These are phyloP conservation scores for Millerozyma miso DNA, from an alignment of 805 yeast species.

Conservation along the genomic window DNA sequence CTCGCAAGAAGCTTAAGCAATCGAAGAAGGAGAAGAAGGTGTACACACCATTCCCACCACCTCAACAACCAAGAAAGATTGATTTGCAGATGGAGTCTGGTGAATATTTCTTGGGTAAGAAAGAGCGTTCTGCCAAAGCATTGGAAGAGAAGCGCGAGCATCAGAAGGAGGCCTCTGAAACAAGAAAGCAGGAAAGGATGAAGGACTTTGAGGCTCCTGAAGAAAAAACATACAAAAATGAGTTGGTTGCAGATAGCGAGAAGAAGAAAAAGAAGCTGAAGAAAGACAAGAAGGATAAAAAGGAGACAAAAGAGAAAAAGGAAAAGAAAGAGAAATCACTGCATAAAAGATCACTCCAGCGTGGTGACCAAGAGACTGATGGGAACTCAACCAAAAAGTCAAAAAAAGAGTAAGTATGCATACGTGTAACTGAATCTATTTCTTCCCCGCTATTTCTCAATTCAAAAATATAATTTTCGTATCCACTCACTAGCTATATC, in stretches of 20 bases:
- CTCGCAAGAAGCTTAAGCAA: constrained; percentile 81
- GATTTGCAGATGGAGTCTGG: constrained; percentile 97
- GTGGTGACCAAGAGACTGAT: constrained; percentile 11
- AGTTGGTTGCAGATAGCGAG: constrained; percentile 19
- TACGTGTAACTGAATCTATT: too few species aligned
- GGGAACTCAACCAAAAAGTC: not conserved
- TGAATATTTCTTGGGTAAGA: constrained; percentile 90
- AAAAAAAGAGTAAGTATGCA: not conserved
- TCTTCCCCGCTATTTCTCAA: too few species aligned
- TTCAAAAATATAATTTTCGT: too few species aligned
- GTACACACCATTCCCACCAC: constrained; percentile 99
- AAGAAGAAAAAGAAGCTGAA: constrained; percentile 20
- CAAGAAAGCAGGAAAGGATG: constrained; percentile 63
- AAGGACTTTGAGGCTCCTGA: constrained; percentile 84
- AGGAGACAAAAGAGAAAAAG: constrained; percentile 24
- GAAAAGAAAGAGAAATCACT: constrained; percentile 25
- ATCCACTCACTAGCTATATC: too few species aligned
- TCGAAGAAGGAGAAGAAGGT: constrained; percentile 63
- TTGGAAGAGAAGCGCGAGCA: constrained; percentile 74
- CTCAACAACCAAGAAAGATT: constrained; percentile 92
- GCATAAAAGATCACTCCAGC: constrained; percentile 12
- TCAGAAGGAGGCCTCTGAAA: constrained; percentile 65
- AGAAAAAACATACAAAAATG: constrained; percentile 55
- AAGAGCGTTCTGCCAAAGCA: constrained; percentile 69
- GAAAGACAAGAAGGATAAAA: constrained; percentile 24